Evolutionary conservation across 2,329 filamentous ascomycete species (phyloP).

Genomic region (Diaporthe aspalathi): DNA sequence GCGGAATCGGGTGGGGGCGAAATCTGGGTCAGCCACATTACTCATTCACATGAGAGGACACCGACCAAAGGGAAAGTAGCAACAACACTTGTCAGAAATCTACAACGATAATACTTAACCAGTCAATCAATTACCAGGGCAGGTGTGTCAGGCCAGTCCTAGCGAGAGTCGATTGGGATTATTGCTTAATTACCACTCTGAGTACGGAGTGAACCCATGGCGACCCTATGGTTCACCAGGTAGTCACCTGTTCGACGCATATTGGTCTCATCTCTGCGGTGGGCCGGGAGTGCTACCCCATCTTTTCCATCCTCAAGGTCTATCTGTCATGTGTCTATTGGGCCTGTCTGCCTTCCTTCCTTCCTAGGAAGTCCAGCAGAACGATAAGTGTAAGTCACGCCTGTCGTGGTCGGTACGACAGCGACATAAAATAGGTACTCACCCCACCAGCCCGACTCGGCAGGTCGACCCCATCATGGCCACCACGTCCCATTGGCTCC

Average conservation of each 20-base stretch:
- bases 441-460: slow-evolving; percentile 5
- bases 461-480: background rate
- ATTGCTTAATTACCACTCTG: background rate
- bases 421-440: background rate
- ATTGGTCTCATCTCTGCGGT: background rate
- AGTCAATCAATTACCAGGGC: too few relatives aligned
- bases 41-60: too few relatives aligned
- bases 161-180: background rate
- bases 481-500: background rate
- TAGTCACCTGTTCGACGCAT: background rate
- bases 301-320: background rate
- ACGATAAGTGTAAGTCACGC: background rate
- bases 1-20: too few relatives aligned
- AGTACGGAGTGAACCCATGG: background rate
- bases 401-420: slow-evolving; percentile 16
- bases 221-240: background rate
- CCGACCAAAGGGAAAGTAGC: background rate
- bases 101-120: too few relatives aligned
- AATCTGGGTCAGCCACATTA: too few relatives aligned
- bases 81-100: background rate
- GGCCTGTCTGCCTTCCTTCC: slow-evolving; percentile 1
- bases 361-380: slow-evolving; percentile 6
- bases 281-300: background rate
- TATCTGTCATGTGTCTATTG: background rate
- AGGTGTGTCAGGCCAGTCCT: background rate